These are phyloP conservation scores for Fusarium sp. DNA, from an alignment of 2,329 filamentous ascomycete genomes.

Conservation along the genomic window DNA sequence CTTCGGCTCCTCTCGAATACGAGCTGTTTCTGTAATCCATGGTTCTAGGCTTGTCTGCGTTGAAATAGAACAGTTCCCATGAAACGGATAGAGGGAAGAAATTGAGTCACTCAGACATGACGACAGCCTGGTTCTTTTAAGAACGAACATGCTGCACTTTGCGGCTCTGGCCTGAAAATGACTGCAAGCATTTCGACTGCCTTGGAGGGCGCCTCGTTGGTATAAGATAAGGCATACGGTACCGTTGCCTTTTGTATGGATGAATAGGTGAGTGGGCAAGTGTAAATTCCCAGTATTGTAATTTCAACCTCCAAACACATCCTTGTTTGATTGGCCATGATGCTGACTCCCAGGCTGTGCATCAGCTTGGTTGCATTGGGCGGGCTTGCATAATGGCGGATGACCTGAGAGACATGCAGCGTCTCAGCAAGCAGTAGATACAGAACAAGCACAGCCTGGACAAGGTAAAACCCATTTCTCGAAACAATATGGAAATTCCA, in stretches of 20 bases:
- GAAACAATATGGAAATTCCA: slow-evolving; percentile 36
- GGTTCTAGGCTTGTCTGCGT: slow-evolving; percentile 1
- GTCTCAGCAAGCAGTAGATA: slow-evolving; percentile 1
- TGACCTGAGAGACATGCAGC: neutral
- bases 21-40: slow-evolving; percentile 27
- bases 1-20: slow-evolving; percentile 15
- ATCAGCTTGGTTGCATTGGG: slow-evolving; percentile 6
- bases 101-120: slow-evolving; percentile 1
- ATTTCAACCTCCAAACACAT: slow-evolving; percentile 14
- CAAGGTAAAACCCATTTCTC: slow-evolving; percentile 3
- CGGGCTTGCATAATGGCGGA: slow-evolving; percentile 1
- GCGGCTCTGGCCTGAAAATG: neutral
- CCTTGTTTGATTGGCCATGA: slow-evolving; percentile 13
- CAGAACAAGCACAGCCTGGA: neutral
- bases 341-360: slow-evolving; percentile 19
- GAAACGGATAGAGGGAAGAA: neutral
- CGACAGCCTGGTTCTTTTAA: slow-evolving; percentile 20
- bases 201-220: slow-evolving; percentile 33
- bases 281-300: slow-evolving; percentile 22
- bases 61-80: neutral
- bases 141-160: slow-evolving; percentile 26
- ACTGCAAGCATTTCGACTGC: slow-evolving; percentile 18
- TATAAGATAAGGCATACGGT: slow-evolving; percentile 19
- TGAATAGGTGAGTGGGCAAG: neutral
- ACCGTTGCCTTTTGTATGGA: slow-evolving; percentile 18